Conservation (phyloP, 108 stramenopile species). For the Stephanodiscus minutulus region DNA sequence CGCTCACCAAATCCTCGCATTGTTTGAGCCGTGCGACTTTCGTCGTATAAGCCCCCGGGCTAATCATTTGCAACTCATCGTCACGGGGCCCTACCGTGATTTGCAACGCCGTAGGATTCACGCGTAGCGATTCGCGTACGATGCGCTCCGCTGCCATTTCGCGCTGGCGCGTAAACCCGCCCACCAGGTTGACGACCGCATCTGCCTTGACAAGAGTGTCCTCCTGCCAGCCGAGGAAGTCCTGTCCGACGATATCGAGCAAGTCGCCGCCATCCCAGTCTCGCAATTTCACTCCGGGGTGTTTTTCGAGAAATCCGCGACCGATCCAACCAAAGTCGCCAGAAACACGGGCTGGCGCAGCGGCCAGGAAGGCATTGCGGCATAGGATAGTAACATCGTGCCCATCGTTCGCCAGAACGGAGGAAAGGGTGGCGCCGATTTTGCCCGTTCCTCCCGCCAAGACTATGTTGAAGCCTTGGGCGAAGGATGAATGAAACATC, state of each 20-base stretch:
- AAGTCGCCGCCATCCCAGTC: slow-evolving; percentile 91
- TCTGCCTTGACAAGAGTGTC: slow-evolving; percentile 71
- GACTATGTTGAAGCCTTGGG: slow-evolving; percentile 59
- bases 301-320: slow-evolving; percentile 51
- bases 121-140: slow-evolving; percentile 64
- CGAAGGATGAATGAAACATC: too few species aligned
- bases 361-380: slow-evolving; percentile 80
- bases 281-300: slow-evolving; percentile 62
- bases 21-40: slow-evolving; percentile 63
- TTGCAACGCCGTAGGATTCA: slow-evolving; percentile 68
- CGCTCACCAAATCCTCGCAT: slow-evolving; percentile 77
- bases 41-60: slow-evolving; percentile 48
- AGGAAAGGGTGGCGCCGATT: slow-evolving; percentile 57
- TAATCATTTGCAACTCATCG: slow-evolving; percentile 58
- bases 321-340: slow-evolving; percentile 82
- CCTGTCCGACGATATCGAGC: slow-evolving; percentile 82
- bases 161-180: slow-evolving; percentile 83
- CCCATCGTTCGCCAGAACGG: slow-evolving; percentile 46
- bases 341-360: slow-evolving; percentile 73
- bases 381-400: slow-evolving; percentile 78
- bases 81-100: slow-evolving; percentile 66
- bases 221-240: slow-evolving; percentile 70
- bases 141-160: slow-evolving; percentile 76
- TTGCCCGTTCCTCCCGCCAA: slow-evolving; percentile 80
- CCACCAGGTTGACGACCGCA: slow-evolving; percentile 73